Base-by-base conservation (phyloP, 2,329 filamentous ascomycete genomes). In the Sclerotinia glacialis region DNA sequence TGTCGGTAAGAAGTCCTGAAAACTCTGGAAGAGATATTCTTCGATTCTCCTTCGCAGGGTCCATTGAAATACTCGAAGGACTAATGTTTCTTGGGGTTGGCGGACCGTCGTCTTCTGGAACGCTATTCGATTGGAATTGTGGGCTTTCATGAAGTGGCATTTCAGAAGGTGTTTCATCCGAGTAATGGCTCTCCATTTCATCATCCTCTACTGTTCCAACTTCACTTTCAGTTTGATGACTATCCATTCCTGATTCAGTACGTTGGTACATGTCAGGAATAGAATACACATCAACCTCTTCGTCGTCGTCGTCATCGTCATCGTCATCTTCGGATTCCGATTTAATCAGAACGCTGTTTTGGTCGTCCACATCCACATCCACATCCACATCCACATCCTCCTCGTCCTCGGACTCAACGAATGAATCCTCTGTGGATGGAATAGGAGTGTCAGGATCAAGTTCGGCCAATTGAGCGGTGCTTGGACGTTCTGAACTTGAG, bases 371-470 rank as follows among this genome's bases (percentile, higher is more conserved):
- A 26, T 59, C 55, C 18, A n/a, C n/a, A n/a, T n/a, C n/a, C n/a
- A n/a, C n/a, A n/a, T n/a, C n/a, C n/a, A n/a, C n/a, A n/a, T 65
- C 64, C 23, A 23, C 6, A 26, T 59, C 55, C 18, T 47, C 26
- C 12, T 47, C 40, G 31, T 81, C 81, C 49, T 83, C 79, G 46
- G 86, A 84, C n/a, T 84, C 82, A 52, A 86, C 76, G 49, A 86
- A 80, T 1, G 84, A 85, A 71, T 87, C 87, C 78, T 97, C 94
- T 18, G 92, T 89, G 46, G 92, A 96, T 26, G 92, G 93, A 72
- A 97, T 92, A 0, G 94, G 91, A 50, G 95, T 85, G 77, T 98
- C 94, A 8, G 94, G 94, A 76, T 98, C 93, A 68, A 92, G 83
- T 42, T 86, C 80, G 59, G 86, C 80, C 64, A 65, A 34, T 21